Conservation (phyloP, 352 stramenopile genomes). For the Pythium vanterpoolii region DNA sequence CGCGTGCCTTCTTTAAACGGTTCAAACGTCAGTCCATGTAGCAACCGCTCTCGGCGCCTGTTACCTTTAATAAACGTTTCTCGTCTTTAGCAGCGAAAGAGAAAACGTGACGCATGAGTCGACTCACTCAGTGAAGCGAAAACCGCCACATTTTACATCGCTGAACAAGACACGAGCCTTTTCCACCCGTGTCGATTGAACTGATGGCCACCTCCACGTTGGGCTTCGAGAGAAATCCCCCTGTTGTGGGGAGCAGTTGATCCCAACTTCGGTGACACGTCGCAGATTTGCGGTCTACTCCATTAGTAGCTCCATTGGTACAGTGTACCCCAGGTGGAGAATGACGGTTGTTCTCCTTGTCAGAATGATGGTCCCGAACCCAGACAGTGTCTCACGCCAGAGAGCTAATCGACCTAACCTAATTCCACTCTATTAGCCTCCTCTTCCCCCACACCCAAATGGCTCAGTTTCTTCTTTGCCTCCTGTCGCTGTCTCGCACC, state of each 20-base stretch:
- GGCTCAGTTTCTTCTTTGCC: background rate
- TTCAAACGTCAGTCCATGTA: background rate
- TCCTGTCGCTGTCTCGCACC: background rate
- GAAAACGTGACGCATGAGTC: no score
- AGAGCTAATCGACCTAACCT: background rate
- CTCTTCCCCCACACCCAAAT: background rate
- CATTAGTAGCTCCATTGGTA: no score
- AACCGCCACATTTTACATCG: no score
- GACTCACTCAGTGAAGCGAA: no score
- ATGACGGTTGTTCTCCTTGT: background rate
- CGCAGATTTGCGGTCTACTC: no score
- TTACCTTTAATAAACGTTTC: no score
- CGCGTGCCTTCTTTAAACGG: background rate
- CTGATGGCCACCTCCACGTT: background rate
- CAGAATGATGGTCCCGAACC: slow-evolving; percentile 14
- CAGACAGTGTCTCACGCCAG: no score
- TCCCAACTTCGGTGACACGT: background rate
- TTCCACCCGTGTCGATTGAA: background rate
- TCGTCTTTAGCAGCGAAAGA: no score
- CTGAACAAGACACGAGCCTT: no score
- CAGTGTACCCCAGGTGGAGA: slow-evolving; percentile 12
- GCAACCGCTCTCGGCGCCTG: background rate
- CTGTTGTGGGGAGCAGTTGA: background rate
- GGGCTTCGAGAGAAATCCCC: background rate
- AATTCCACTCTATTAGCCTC: background rate